phyloP scores from a whole-genome alignment of 805 yeast genomes.

The Priceomyces fermenticarens region DNA sequence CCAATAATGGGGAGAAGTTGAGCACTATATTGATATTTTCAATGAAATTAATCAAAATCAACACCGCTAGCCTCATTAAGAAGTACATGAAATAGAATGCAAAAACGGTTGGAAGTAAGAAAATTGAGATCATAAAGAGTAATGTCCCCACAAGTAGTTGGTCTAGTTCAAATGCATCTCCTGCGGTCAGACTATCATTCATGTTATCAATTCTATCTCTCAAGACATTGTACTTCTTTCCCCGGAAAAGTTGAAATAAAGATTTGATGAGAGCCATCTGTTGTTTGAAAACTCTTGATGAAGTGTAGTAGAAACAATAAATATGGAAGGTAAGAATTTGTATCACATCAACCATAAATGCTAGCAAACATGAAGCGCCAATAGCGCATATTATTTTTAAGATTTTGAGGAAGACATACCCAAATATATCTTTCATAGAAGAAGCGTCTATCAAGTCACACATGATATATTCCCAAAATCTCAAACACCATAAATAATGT shows the following conservation, averaged over 20 bases:
- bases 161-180: conserved; percentile 64
- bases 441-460: conserved; percentile 4
- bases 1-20: conserved; percentile 87
- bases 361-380: conserved; percentile 63
- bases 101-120: conserved; percentile 80
- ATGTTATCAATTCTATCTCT: conserved; percentile 84
- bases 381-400: conserved; percentile 23
- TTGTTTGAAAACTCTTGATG: conserved; percentile 75
- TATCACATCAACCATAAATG: conserved; percentile 62
- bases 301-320: conserved; percentile 71
- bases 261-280: conserved; percentile 68
- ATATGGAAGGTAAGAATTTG: conserved; percentile 68
- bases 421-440: background rate
- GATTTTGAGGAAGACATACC: conserved; percentile 1
- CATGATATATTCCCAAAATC: conserved; percentile 49
- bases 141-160: conserved; percentile 87
- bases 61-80: conserved; percentile 48
- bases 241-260: conserved; percentile 80
- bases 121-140: conserved; percentile 72
- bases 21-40: conserved; percentile 62
- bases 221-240: conserved; percentile 80
- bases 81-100: conserved; percentile 82
- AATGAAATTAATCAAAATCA: conserved; percentile 46
- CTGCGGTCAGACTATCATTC: conserved; percentile 34
- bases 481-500: conserved; percentile 78